phyloP scores from a whole-genome alignment of 257 asterid species.

The Solanum paucissectum region DNA sequence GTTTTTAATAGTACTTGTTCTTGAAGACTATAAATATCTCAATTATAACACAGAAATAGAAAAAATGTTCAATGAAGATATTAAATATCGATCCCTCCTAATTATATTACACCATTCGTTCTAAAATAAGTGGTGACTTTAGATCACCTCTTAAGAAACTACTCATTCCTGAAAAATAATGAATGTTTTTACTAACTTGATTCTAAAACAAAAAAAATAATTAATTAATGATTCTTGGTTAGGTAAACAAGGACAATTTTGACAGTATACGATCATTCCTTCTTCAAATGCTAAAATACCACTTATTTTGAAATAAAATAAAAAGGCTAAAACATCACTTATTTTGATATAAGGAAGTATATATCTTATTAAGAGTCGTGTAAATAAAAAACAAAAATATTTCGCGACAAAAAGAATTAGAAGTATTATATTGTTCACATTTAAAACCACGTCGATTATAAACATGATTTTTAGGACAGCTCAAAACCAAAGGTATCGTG shows the following conservation, averaged over 20 bases:
- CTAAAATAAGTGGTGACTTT: not conserved
- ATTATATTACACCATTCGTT: not conserved
- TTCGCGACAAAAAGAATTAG: not conserved
- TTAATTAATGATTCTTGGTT: not conserved
- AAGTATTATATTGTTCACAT: not conserved
- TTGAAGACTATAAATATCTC: not conserved
- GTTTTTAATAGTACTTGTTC: not conserved
- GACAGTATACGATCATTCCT: not conserved
- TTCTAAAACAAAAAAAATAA: not conserved
- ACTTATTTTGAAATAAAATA: not conserved
- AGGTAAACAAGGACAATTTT: not conserved
- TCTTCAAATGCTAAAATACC: not conserved
- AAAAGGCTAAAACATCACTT: not conserved
- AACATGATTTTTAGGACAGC: conserved; percentile 7
- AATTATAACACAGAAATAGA: not conserved
- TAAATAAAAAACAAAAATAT: not conserved
- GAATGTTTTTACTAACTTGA: not conserved
- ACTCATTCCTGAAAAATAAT: not conserved
- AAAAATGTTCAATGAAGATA: not conserved
- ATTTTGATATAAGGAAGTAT: not conserved
- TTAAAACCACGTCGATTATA: not conserved
- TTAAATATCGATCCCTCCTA: not conserved
- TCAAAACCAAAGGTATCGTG: conserved; percentile 5
- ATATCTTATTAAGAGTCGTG: not conserved
- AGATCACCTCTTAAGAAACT: not conserved